Evolutionary conservation across 495 filamentous ascomycete genomes (phyloP).

Genomic region (Penicillium subrubescens): DNA sequence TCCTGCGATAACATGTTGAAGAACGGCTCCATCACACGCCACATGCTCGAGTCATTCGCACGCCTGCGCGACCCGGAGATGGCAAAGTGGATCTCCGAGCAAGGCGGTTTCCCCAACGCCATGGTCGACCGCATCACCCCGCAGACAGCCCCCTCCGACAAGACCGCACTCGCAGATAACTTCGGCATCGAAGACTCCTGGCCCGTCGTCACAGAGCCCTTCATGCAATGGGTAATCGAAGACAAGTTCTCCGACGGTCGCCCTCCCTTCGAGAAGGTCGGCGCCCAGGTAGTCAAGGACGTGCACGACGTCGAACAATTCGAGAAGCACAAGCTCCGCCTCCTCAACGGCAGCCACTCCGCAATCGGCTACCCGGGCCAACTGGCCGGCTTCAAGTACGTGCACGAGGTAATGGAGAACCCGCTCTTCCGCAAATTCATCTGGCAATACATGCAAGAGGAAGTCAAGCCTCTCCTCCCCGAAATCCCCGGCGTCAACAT

Average conservation of each 20-base stretch:
- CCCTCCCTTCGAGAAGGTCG: conserved; percentile 49
- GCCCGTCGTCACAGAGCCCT: conserved; percentile 53
- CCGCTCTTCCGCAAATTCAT: conserved; percentile 42
- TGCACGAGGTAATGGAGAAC: conserved; percentile 51
- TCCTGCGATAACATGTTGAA: conserved; percentile 57
- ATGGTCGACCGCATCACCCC: conserved; percentile 56
- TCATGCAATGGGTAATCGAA: conserved; percentile 54
- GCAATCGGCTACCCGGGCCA: conserved; percentile 49
- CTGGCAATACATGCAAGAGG: conserved; percentile 53
- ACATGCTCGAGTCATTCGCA: conserved; percentile 52
- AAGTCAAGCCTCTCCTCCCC: conserved; percentile 50
- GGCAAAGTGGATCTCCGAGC: conserved; percentile 46
- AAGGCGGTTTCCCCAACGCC: conserved; percentile 50
- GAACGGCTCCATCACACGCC: conserved; percentile 51
- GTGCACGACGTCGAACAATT: conserved; percentile 49
- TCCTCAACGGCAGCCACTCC: conserved; percentile 51
- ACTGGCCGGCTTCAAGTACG: conserved; percentile 48
- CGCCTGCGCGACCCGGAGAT: conserved; percentile 42
- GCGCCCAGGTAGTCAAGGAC: conserved; percentile 49
- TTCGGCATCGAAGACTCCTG: conserved; percentile 49
- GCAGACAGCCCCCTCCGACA: conserved; percentile 44
- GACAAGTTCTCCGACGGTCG: conserved; percentile 51
- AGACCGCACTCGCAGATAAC: conserved; percentile 34
- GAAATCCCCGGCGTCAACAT: conserved; percentile 48
- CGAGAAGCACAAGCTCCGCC: conserved; percentile 53